Base-by-base conservation (phyloP, 495 filamentous ascomycete species). In the Tuber umbilicatum region DNA sequence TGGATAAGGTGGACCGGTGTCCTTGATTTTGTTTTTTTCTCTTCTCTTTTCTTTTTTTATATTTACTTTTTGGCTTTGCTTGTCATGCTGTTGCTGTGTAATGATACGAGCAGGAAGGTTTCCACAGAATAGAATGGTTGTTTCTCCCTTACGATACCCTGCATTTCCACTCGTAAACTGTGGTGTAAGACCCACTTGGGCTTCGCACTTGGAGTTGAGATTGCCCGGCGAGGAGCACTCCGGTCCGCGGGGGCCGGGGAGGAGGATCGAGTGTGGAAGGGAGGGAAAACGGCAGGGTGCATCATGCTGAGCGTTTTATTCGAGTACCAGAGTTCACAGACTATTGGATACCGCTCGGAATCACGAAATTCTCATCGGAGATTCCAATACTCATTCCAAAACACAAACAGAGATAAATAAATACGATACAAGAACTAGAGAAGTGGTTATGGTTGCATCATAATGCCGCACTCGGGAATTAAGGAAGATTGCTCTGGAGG, bases 181-280 rank as follows among this genome's bases (percentile, higher is more conserved):
- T 64, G 55, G 27, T 64, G 55, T 35, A 64, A 64, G 55, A 64
- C 55, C 55, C 55, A 64, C 55, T 64, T 64, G 55, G 14, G 14
- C 55, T 64, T 64, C 27, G 55, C 27, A 64, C 55, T 64, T 64
- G 55, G 55, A 64, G 55, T 35, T 64, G 27, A 27, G 55, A 64
- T 17, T 5, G 27, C 12, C 27, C 27, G 27, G 55, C 10, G 55
- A 64, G 55, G 55, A 64, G 27, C 55, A 64, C 14, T 35, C 27
- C 55, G 27, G 23, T 60, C 50, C 50, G 47, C 23, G 50, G 27
- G n/a, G 27, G 27, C 12, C 9, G n/a, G 55, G 55, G 27, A 16
- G 55, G 55, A 14, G 50, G 50, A 55, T 23, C 50, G 50, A 64
- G 55, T 31, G 27, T 31, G 55, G 10, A 16, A 60, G 31, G 50